Conservation (phyloP, 257 asterid species). For the Gynochthodes officinalis region DNA sequence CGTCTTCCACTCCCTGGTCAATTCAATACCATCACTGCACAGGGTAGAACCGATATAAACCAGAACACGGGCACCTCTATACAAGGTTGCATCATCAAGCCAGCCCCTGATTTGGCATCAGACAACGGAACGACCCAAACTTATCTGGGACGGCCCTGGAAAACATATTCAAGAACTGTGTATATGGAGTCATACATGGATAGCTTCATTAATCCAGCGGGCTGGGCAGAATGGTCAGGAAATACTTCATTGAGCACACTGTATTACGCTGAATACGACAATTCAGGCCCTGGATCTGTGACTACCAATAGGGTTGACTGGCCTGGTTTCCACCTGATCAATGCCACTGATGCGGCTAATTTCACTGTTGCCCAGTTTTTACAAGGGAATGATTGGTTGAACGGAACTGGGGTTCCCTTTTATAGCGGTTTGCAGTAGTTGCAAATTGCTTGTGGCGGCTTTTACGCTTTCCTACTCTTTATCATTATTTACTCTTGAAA, state of each 20-base stretch:
- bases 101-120: slow-evolving; percentile 43
- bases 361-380: slow-evolving; percentile 54
- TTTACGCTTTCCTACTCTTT: background rate
- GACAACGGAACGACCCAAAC: slow-evolving; percentile 20
- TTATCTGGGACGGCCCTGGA: slow-evolving; percentile 78
- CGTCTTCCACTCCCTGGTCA: slow-evolving; percentile 53
- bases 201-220: slow-evolving; percentile 37
- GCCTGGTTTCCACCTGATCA: slow-evolving; percentile 50
- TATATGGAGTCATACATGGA: slow-evolving; percentile 48
- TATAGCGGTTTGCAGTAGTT: slow-evolving; percentile 31
- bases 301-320: slow-evolving; percentile 48
- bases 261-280: slow-evolving; percentile 55
- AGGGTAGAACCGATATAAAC: slow-evolving; percentile 60
- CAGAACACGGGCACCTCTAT: slow-evolving; percentile 74
- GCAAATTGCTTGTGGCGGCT: background rate
- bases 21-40: slow-evolving; percentile 68
- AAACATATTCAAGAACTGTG: slow-evolving; percentile 55
- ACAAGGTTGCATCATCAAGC: slow-evolving; percentile 41
- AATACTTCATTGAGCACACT: slow-evolving; percentile 53
- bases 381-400: slow-evolving; percentile 55
- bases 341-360: slow-evolving; percentile 39
- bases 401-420: slow-evolving; percentile 42
- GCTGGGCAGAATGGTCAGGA: slow-evolving; percentile 59
- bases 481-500: no score
- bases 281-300: slow-evolving; percentile 51